A percentile compares a stretch with the other conserved stretches of the same genome.
These are phyloP conservation scores for Pseudogymnoascus sp. DNA, from an alignment of 2,329 filamentous ascomycete species.

Conservation along the genomic window DNA sequence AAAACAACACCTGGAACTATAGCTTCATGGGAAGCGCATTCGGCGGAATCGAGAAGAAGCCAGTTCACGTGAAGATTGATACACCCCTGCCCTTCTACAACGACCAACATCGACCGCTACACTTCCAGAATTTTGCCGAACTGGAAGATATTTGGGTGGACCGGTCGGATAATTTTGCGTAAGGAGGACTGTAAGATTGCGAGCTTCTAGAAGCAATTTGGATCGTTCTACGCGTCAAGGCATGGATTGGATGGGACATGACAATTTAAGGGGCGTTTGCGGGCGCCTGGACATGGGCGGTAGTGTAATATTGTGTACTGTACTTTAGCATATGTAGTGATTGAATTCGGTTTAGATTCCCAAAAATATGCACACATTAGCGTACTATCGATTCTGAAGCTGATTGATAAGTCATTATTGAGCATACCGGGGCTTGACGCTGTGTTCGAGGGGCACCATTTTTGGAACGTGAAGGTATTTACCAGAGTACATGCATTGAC, in stretches of 20 bases:
- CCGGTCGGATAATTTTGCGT: constrained; percentile 86
- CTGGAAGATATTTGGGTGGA: constrained; percentile 96
- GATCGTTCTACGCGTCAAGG: constrained; percentile 7
- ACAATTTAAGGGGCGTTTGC: constrained; percentile 10
- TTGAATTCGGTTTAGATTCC: constrained; percentile 5
- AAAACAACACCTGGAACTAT: constrained; percentile 90
- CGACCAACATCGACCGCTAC: constrained; percentile 81
- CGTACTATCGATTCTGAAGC: neutral
- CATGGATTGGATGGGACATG: constrained; percentile 6
- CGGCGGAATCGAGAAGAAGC: constrained; percentile 79
- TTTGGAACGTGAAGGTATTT: neutral
- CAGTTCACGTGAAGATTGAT: constrained; percentile 86
- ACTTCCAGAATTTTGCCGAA: constrained; percentile 97
- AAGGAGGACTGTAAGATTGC: constrained; percentile 29
- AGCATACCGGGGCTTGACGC: neutral
- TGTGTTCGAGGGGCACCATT: neutral
- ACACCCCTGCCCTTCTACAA: constrained; percentile 86
- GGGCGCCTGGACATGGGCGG: neutral
- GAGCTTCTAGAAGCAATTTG: constrained; percentile 2
- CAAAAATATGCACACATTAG: constrained; percentile 1
- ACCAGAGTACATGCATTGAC: neutral
- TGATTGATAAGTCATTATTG: constrained; percentile 1
- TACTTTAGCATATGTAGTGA: constrained; percentile 11
- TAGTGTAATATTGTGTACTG: constrained; percentile 11
- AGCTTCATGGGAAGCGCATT: constrained; percentile 94